Percentiles rank a stretch among this genome's conserved stretches.
Conservation (phyloP, 2,329 filamentous ascomycete species). For the Daldinia sp. region DNA sequence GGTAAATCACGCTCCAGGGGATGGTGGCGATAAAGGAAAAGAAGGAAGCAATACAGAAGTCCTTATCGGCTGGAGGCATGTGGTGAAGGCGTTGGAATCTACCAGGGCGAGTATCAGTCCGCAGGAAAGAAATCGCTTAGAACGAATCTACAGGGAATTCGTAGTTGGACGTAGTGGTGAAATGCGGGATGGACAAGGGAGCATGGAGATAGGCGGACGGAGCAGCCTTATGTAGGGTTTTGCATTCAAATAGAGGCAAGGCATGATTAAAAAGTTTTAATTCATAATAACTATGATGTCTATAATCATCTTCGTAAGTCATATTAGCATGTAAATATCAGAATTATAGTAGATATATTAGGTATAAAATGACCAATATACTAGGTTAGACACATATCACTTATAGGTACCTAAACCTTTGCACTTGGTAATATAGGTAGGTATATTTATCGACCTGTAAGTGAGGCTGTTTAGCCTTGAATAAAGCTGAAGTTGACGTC, state of each 20-base stretch:
- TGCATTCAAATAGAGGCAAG: not conserved
- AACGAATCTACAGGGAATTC: slow-evolving; percentile 91
- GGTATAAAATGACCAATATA: not conserved
- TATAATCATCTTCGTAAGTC: not conserved
- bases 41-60: slow-evolving; percentile 72
- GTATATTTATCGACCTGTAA: not conserved
- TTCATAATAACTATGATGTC: slow-evolving; percentile 1
- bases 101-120: slow-evolving; percentile 86
- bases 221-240: slow-evolving; percentile 85
- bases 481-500: slow-evolving; percentile 21
- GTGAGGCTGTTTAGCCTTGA: slow-evolving; percentile 31
- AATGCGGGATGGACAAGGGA: slow-evolving; percentile 92
- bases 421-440: not conserved
- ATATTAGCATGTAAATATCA: not conserved
- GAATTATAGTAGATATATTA: not conserved
- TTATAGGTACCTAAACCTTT: not conserved
- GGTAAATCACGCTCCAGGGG: slow-evolving; percentile 45
- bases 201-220: slow-evolving; percentile 90
- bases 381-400: not conserved
- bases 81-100: slow-evolving; percentile 79
- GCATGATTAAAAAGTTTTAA: slow-evolving; percentile 12
- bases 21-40: slow-evolving; percentile 54
- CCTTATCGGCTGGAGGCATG: slow-evolving; percentile 84
- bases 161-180: slow-evolving; percentile 92
- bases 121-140: slow-evolving; percentile 79